phyloP scores from a whole-genome alignment of 805 yeast genomes.

The Candida xiaguanensis region DNA sequence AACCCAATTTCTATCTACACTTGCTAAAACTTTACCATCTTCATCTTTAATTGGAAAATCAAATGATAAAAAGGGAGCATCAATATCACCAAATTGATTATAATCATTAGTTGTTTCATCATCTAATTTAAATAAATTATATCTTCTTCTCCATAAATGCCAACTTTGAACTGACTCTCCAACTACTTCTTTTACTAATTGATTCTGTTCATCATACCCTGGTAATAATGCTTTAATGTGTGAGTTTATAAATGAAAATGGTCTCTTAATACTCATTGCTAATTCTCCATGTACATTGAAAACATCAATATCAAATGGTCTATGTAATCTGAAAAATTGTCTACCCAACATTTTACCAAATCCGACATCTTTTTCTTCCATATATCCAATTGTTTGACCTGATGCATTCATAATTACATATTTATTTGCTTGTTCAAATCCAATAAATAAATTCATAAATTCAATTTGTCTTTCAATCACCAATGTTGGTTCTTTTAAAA shows the following conservation, averaged over 20 bases:
- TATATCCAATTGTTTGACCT: slow-evolving; percentile 75
- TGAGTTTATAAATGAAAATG: slow-evolving; percentile 85
- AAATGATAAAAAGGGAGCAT: slow-evolving; percentile 82
- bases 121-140: slow-evolving; percentile 65
- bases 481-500: slow-evolving; percentile 75
- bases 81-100: slow-evolving; percentile 82
- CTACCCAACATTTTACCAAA: slow-evolving; percentile 67
- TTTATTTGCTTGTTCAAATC: slow-evolving; percentile 87
- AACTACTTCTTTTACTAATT: slow-evolving; percentile 43
- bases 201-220: slow-evolving; percentile 33
- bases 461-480: slow-evolving; percentile 88
- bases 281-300: slow-evolving; percentile 61
- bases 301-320: slow-evolving; percentile 79
- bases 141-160: slow-evolving; percentile 91
- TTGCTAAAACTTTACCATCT: slow-evolving; percentile 56
- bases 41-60: slow-evolving; percentile 75
- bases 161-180: slow-evolving; percentile 92
- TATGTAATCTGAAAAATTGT: slow-evolving; percentile 77
- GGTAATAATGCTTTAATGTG: slow-evolving; percentile 75
- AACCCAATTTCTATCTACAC: slow-evolving; percentile 91
- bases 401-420: slow-evolving; percentile 68
- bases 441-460: slow-evolving; percentile 79
- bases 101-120: slow-evolving; percentile 42
- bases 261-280: slow-evolving; percentile 67
- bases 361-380: slow-evolving; percentile 79